Conservation (phyloP, 2,329 filamentous ascomycete species). For the Lasiodiplodia theobromae region DNA sequence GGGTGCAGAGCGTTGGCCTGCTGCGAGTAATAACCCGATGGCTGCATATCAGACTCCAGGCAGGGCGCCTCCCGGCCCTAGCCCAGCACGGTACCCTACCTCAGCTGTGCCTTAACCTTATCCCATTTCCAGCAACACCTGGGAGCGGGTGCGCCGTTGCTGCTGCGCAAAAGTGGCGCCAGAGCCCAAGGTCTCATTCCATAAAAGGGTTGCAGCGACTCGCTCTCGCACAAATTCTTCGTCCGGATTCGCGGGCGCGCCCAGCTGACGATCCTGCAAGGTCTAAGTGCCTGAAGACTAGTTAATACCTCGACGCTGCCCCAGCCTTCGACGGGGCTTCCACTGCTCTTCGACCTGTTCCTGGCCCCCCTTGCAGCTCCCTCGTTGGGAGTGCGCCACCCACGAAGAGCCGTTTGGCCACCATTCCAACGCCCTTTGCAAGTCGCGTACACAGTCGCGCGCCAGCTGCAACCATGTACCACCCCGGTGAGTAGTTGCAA, state of each 20-base stretch:
- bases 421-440: constrained; percentile 47
- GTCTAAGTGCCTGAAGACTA: constrained; percentile 31
- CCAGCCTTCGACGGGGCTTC: constrained; percentile 31
- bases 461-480: constrained; percentile 40
- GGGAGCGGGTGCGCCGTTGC: constrained; percentile 9
- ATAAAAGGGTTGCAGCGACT: constrained; percentile 42
- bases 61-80: constrained; percentile 10
- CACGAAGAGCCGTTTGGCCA: constrained; percentile 31
- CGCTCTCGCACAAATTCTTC: constrained; percentile 34
- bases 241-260: constrained; percentile 33
- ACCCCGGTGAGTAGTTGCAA: constrained; percentile 42
- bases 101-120: constrained; percentile 15
- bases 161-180: not conserved
- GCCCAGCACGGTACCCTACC: not conserved
- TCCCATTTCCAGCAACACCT: constrained; percentile 1
- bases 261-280: constrained; percentile 39
- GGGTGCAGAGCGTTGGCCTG: constrained; percentile 26
- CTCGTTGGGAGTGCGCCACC: constrained; percentile 35
- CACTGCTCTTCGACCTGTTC: constrained; percentile 29
- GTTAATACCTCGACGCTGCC: constrained; percentile 18
- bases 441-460: constrained; percentile 44
- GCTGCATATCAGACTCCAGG: constrained; percentile 20
- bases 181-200: constrained; percentile 41
- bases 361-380: constrained; percentile 40
- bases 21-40: constrained; percentile 28